Percentiles rank a stretch among this genome's conserved stretches.
phyloP scores from a whole-genome alignment of 2,329 filamentous ascomycete genomes.

The Paraphaeosphaeria sporulosa region DNA sequence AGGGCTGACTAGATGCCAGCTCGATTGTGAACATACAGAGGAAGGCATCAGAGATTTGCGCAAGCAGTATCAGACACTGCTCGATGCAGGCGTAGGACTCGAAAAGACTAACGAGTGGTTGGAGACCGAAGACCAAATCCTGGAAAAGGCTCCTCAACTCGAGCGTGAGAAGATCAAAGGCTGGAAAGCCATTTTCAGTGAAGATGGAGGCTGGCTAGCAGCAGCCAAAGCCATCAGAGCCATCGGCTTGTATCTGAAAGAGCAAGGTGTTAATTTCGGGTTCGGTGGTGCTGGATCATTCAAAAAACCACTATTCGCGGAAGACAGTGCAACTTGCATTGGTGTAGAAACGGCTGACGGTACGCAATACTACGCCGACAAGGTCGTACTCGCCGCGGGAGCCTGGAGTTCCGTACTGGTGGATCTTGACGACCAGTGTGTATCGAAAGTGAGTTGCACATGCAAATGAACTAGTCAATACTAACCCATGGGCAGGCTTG shows the following conservation, averaged over 20 bases:
- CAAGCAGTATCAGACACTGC: conserved; percentile 47
- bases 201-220: conserved; percentile 58
- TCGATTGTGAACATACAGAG: conserved; percentile 47
- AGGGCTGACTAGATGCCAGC: conserved; percentile 25
- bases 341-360: conserved; percentile 54
- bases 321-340: conserved; percentile 47
- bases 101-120: conserved; percentile 54
- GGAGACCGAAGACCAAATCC: conserved; percentile 55
- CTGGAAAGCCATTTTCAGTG: conserved; percentile 56
- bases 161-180: conserved; percentile 53
- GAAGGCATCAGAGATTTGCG: conserved; percentile 47
- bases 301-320: conserved; percentile 51
- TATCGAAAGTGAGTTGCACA: conserved; percentile 64
- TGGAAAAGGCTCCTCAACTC: conserved; percentile 51
- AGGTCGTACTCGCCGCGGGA: conserved; percentile 54
- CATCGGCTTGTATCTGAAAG: conserved; percentile 51
- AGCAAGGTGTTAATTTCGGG: conserved; percentile 52
- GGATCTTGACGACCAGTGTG: conserved; percentile 41
- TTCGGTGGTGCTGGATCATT: conserved; percentile 56
- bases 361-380: conserved; percentile 53
- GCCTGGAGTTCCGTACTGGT: conserved; percentile 41
- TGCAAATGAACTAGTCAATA: conserved; percentile 51
- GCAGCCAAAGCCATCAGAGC: conserved; percentile 58
- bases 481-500: conserved; percentile 53
- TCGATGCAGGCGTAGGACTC: conserved; percentile 38